Evolutionary conservation across 106 monocot species (phyloP).

Genomic region (Acanthochlamys bracteata): DNA sequence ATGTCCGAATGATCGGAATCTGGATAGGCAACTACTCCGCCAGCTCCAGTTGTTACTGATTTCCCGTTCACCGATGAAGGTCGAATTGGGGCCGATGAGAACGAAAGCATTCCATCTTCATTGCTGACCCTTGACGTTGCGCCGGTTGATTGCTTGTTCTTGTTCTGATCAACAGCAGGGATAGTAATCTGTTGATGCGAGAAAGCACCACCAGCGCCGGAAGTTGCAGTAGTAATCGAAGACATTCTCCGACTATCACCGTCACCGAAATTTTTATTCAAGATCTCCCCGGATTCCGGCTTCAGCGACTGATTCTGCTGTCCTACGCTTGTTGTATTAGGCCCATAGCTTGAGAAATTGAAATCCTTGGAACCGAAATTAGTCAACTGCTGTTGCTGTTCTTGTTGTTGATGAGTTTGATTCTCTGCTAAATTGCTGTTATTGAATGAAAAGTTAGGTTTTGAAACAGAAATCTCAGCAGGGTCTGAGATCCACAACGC

Average conservation of each 20-base stretch:
- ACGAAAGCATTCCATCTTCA: conserved; percentile 78
- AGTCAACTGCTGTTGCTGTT: conserved; percentile 2
- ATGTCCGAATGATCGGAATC: conserved; percentile 79
- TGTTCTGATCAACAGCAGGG: conserved; percentile 14
- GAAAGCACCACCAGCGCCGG: conserved; percentile 12
- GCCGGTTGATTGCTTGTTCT: conserved; percentile 31
- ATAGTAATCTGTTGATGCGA: conserved; percentile 15
- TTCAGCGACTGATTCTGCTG: conserved; percentile 27
- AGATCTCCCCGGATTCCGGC: conserved; percentile 47
- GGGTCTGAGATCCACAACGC: conserved; percentile 74
- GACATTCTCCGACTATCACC: conserved; percentile 27
- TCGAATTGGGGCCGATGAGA: conserved; percentile 37
- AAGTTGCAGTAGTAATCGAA: conserved; percentile 6
- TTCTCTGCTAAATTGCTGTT: conserved; percentile 43
- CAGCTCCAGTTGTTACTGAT: not conserved
- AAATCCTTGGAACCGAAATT: conserved; percentile 27
- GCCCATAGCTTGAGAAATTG: conserved; percentile 44
- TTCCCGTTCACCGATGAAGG: conserved; percentile 10
- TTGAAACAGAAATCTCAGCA: conserved; percentile 39
- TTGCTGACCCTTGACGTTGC: conserved; percentile 38
- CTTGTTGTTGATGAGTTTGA: conserved; percentile 15
- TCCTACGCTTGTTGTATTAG: not conserved
- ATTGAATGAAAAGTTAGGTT: conserved; percentile 26
- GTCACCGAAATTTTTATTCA: conserved; percentile 41
- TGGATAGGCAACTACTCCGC: conserved; percentile 14